Conservation (phyloP, 352 stramenopile genomes). For the Aphanomyces stellatus region DNA sequence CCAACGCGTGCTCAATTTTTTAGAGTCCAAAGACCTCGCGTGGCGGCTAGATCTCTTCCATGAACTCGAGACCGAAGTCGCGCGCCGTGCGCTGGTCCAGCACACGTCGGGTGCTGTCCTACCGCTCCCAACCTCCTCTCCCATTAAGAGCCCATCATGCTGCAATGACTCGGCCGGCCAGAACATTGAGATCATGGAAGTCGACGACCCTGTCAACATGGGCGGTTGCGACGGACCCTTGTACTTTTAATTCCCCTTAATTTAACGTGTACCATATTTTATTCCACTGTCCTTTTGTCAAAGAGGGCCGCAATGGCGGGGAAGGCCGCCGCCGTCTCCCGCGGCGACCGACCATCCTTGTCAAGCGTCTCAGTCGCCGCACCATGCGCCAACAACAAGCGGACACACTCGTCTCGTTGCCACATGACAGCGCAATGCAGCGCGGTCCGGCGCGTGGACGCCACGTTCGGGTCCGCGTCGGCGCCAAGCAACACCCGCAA, state of each 20-base stretch:
- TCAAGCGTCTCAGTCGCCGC: constrained; percentile 26
- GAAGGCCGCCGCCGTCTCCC: constrained; percentile 24
- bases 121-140: no score
- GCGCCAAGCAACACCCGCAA: constrained; percentile 37
- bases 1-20: constrained; percentile 60
- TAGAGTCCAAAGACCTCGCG: constrained; percentile 64
- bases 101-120: no score
- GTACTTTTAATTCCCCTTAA: constrained; percentile 21
- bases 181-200: no score
- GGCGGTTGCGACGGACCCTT: constrained; percentile 3
- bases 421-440: constrained; percentile 71
- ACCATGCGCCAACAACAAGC: constrained; percentile 38
- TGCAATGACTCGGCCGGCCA: no score
- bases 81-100: no score
- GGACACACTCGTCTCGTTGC: constrained; percentile 52
- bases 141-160: no score
- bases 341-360: constrained; percentile 37
- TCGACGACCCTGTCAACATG: constrained; percentile 8
- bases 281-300: neutral
- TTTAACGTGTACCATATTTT: neutral
- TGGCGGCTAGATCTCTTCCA: constrained; percentile 76
- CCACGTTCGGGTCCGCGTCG: constrained; percentile 43
- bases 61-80: constrained; percentile 54
- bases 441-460: constrained; percentile 50
- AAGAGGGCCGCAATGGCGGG: neutral